Evolutionary conservation across 164 flowering plant genomes (phyloP).

Genomic region (Macadamia integrifolia): DNA sequence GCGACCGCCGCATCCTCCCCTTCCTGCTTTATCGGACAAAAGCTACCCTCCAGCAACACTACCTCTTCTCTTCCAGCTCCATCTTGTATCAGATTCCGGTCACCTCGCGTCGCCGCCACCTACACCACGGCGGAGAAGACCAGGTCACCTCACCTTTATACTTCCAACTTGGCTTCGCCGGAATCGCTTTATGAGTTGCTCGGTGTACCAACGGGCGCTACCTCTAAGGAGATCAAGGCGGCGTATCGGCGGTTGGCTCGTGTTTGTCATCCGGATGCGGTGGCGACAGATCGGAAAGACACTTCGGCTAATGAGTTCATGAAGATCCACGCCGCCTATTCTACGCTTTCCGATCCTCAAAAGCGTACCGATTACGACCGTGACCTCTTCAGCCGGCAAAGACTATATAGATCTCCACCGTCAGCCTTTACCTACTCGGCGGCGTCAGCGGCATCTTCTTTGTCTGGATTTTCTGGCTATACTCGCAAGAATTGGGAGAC

Average conservation of each 20-base stretch:
- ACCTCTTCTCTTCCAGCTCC: neutral
- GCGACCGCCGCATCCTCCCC: slow-evolving; percentile 14
- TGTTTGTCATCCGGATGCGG: slow-evolving; percentile 62
- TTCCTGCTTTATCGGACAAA: neutral
- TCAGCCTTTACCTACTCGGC: neutral
- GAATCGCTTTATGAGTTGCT: slow-evolving; percentile 63
- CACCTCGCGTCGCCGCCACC: slow-evolving; percentile 13
- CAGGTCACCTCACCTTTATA: neutral
- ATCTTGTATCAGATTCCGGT: slow-evolving; percentile 4
- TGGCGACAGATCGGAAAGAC: slow-evolving; percentile 12
- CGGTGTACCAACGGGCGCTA: slow-evolving; percentile 48
- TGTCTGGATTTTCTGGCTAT: slow-evolving; percentile 7
- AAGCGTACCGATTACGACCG: slow-evolving; percentile 36
- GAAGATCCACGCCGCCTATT: slow-evolving; percentile 29
- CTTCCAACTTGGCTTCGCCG: slow-evolving; percentile 4
- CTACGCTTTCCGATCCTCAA: slow-evolving; percentile 34
- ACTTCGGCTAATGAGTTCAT: slow-evolving; percentile 31
- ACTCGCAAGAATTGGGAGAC: slow-evolving; percentile 38
- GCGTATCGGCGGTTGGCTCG: slow-evolving; percentile 68
- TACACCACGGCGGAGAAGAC: slow-evolving; percentile 8
- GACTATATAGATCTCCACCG: neutral
- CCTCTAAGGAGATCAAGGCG: slow-evolving; percentile 54
- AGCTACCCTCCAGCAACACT: neutral
- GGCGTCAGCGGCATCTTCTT: neutral
- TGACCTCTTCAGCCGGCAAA: slow-evolving; percentile 6